These are phyloP conservation scores for Cryptococcus sp. DNA, from an alignment of 1,284 basidiomycete genomes.

Conservation along the genomic window DNA sequence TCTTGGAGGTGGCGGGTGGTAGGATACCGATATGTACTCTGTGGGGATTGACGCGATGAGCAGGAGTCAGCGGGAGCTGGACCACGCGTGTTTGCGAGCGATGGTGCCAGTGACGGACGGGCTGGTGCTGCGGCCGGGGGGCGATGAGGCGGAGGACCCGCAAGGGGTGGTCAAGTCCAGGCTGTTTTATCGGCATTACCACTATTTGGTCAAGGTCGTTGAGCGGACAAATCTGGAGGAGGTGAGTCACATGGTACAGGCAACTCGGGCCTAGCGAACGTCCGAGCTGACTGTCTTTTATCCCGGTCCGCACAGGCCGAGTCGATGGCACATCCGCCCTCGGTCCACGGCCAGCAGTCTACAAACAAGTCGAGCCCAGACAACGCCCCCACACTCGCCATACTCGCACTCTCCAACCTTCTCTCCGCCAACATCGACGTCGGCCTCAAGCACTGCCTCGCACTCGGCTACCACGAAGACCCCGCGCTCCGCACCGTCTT, in stretches of 20 bases:
- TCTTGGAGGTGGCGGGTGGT: not conserved
- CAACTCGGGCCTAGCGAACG: no score
- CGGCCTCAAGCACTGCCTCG: slow-evolving; percentile 82
- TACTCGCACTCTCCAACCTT: slow-evolving; percentile 75
- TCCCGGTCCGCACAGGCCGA: not conserved
- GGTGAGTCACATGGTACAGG: slow-evolving; percentile 15
- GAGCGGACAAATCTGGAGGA: slow-evolving; percentile 50
- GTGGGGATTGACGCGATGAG: slow-evolving; percentile 2
- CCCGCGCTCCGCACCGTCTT: slow-evolving; percentile 73
- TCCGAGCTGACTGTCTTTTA: not conserved
- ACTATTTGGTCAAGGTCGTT: slow-evolving; percentile 62
- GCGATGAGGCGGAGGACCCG: slow-evolving; percentile 61
- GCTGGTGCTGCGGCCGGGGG: slow-evolving; percentile 63
- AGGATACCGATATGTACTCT: slow-evolving; percentile 23
- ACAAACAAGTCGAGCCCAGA: not conserved
- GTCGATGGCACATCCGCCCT: slow-evolving; percentile 10
- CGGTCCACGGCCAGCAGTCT: slow-evolving; percentile 5
- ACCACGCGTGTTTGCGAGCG: slow-evolving; percentile 66
- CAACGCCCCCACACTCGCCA: slow-evolving; percentile 27
- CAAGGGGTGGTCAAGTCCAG: slow-evolving; percentile 66
- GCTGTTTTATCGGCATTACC: slow-evolving; percentile 72
- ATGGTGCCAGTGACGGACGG: slow-evolving; percentile 72
- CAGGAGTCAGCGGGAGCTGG: slow-evolving; percentile 57
- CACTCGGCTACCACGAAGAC: slow-evolving; percentile 74
- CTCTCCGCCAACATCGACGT: slow-evolving; percentile 82